phyloP scores from a whole-genome alignment of 106 monocot species.

The Phalaenopsis aphrodite region DNA sequence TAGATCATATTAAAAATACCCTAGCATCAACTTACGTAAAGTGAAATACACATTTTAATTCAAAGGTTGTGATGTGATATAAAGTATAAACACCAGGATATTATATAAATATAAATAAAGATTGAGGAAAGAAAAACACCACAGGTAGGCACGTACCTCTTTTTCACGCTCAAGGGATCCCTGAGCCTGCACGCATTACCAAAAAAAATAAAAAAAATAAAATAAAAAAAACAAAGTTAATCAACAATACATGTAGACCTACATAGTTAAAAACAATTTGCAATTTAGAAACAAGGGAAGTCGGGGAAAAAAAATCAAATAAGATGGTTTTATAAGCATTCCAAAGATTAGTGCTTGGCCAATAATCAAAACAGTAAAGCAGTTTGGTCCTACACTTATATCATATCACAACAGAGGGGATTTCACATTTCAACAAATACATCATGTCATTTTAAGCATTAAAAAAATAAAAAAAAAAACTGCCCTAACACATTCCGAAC shows the following conservation, averaged over 20 bases:
- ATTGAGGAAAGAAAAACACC: too few relatives aligned
- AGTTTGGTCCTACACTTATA: not conserved
- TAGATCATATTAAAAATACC: too few relatives aligned
- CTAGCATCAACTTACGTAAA: too few relatives aligned
- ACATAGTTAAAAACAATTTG: not conserved
- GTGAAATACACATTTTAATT: too few relatives aligned
- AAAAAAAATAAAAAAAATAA: too few relatives aligned
- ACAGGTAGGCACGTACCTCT: slow-evolving; percentile 36
- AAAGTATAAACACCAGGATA: too few relatives aligned
- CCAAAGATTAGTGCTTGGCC: not conserved
- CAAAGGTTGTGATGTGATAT: too few relatives aligned
- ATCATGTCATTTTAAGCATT: not conserved
- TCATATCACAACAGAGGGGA: not conserved
- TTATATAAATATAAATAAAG: too few relatives aligned
- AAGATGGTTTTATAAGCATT: not conserved
- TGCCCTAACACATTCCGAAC: not conserved
- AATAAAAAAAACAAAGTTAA: not conserved
- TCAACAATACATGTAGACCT: not conserved
- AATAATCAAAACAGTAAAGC: not conserved
- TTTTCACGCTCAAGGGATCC: slow-evolving; percentile 58
- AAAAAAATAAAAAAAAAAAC: not conserved
- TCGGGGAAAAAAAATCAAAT: not conserved
- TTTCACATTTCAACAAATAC: not conserved
- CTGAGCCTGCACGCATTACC: slow-evolving; percentile 42
- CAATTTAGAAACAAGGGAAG: not conserved